Evolutionary conservation across 441 rosid species (phyloP).

Genomic region (Syzygium syzygioides): DNA sequence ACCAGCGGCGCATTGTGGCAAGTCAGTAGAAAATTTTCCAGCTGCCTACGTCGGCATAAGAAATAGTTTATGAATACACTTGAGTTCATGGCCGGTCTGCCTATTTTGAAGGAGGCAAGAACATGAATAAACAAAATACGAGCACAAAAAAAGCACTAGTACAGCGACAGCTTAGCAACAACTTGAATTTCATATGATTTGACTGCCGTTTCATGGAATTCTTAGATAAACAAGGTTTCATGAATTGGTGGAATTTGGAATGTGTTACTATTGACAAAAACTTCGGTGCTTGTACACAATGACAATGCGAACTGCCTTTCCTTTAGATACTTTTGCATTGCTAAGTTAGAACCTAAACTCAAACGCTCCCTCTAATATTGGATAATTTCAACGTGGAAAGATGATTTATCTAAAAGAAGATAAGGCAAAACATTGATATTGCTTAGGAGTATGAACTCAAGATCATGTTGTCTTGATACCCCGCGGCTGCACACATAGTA

Average conservation of each 20-base stretch:
- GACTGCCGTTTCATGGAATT: background rate
- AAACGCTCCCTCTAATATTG: background rate
- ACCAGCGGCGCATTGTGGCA: background rate
- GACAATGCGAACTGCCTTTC: background rate
- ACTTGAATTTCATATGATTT: background rate
- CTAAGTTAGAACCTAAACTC: background rate
- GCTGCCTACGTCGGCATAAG: background rate
- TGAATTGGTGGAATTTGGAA: background rate
- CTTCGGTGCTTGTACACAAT: background rate
- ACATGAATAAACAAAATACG: background rate
- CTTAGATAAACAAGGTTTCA: background rate
- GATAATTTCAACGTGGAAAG: background rate
- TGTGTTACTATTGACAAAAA: background rate
- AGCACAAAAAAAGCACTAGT: background rate
- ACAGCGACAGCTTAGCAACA: background rate
- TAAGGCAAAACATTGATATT: background rate
- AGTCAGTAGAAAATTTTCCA: background rate
- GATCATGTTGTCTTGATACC: background rate
- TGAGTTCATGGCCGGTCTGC: background rate
- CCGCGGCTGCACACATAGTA: background rate
- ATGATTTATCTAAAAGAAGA: background rate
- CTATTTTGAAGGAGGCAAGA: background rate
- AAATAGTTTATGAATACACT: background rate
- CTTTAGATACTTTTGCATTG: background rate
- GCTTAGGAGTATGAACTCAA: background rate